Evolutionary conservation across 2,329 filamentous ascomycete genomes (phyloP).

Genomic region (Alternaria arborescens): DNA sequence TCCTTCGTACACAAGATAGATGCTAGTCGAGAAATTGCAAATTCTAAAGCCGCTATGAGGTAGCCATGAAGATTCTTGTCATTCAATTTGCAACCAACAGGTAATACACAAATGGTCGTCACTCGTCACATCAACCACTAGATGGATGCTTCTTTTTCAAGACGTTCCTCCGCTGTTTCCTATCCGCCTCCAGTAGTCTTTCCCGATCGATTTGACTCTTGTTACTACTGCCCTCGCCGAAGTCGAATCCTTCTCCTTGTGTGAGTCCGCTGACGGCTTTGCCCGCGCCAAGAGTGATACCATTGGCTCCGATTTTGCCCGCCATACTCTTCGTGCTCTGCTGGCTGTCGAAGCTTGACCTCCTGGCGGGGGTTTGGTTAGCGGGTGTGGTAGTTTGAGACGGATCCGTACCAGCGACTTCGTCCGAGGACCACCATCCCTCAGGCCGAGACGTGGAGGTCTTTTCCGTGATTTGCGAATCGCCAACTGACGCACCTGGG

Average conservation of each 20-base stretch:
- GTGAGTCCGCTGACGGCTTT: slow-evolving; percentile 43
- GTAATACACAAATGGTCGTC: background rate
- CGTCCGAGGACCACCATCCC: slow-evolving; percentile 52
- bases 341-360: slow-evolving; percentile 40
- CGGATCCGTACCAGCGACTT: slow-evolving; percentile 45
- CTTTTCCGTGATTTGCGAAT: slow-evolving; percentile 41
- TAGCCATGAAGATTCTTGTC: background rate
- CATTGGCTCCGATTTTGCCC: slow-evolving; percentile 41
- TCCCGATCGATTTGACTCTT: slow-evolving; percentile 6
- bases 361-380: slow-evolving; percentile 16
- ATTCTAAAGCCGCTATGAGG: background rate
- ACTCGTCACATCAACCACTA: slow-evolving; percentile 3
- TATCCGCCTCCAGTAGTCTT: slow-evolving; percentile 8
- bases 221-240: slow-evolving; percentile 5
- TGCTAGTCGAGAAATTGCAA: background rate
- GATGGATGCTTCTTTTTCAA: slow-evolving; percentile 13
- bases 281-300: slow-evolving; percentile 45
- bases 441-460: slow-evolving; percentile 47
- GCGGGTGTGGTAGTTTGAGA: slow-evolving; percentile 31
- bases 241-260: slow-evolving; percentile 26
- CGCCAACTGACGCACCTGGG: slow-evolving; percentile 30
- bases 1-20: background rate
- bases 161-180: slow-evolving; percentile 13
- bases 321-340: slow-evolving; percentile 32
- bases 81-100: background rate